Evolutionary conservation across 2,329 filamentous ascomycete genomes (phyloP).

Genomic region (Xylaria sp.): DNA sequence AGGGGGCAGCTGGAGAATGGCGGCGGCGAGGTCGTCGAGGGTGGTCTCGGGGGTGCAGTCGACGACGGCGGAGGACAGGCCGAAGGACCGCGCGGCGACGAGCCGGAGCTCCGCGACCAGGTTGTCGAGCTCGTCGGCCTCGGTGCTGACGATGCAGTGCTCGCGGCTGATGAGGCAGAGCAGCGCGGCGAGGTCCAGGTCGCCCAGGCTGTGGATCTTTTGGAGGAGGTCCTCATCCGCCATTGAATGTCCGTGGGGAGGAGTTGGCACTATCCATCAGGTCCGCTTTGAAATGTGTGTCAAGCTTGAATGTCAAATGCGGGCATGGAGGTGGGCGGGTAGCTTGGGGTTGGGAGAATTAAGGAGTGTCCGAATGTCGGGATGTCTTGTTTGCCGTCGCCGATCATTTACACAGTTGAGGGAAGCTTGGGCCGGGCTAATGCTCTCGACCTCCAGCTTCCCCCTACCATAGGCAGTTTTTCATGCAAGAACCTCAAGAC

Average conservation of each 20-base stretch:
- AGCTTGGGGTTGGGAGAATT: not conserved
- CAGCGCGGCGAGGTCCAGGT: slow-evolving; percentile 84
- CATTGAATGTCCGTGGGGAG: slow-evolving; percentile 47
- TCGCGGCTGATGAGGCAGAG: slow-evolving; percentile 80
- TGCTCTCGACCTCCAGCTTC: too few relatives aligned
- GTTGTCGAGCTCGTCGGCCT: slow-evolving; percentile 61
- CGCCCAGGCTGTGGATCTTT: slow-evolving; percentile 77
- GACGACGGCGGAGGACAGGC: slow-evolving; percentile 69
- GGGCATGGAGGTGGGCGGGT: too few relatives aligned
- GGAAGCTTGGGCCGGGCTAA: not conserved
- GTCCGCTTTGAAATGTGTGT: slow-evolving; percentile 17
- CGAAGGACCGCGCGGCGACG: slow-evolving; percentile 72
- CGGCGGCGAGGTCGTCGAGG: slow-evolving; percentile 77
- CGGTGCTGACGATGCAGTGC: slow-evolving; percentile 85
- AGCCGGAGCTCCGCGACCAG: slow-evolving; percentile 75
- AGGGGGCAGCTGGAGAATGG: slow-evolving; percentile 61
- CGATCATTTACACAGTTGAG: not conserved
- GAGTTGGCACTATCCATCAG: slow-evolving; percentile 19
- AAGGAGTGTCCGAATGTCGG: not conserved
- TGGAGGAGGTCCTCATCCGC: slow-evolving; percentile 63
- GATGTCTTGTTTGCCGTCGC: not conserved
- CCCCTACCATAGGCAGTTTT: too few relatives aligned
- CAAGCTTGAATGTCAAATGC: not conserved
- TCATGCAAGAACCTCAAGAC: too few relatives aligned
- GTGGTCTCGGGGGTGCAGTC: slow-evolving; percentile 74